Evolutionary conservation across 2,329 filamentous ascomycete genomes (phyloP).

Genomic region (Phaeosphaeriaceae sp.): DNA sequence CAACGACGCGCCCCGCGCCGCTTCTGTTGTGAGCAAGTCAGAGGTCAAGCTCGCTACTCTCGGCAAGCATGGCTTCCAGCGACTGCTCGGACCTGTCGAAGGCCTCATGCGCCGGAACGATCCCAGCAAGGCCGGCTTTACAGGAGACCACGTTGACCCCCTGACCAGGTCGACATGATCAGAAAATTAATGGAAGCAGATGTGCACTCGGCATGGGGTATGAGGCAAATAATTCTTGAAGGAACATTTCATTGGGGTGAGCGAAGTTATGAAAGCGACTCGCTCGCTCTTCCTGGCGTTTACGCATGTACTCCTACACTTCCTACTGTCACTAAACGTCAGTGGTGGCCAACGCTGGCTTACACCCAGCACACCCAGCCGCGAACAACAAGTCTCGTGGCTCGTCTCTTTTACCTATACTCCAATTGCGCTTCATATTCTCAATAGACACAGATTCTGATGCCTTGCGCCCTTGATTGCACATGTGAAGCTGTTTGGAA

Average conservation of each 20-base stretch:
- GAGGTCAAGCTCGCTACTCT: constrained; percentile 93
- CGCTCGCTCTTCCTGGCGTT: constrained; percentile 21
- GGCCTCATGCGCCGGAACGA: constrained; percentile 88
- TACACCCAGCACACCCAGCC: constrained; percentile 13
- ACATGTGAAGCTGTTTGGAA: background rate
- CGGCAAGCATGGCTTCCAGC: constrained; percentile 93
- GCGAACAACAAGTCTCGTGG: constrained; percentile 24
- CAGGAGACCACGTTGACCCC: constrained; percentile 67
- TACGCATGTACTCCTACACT: constrained; percentile 47
- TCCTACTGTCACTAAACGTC: constrained; percentile 50
- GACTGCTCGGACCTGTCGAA: constrained; percentile 89
- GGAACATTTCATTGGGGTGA: background rate
- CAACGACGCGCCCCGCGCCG: constrained; percentile 91
- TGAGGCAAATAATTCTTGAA: background rate
- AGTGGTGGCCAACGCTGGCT: constrained; percentile 21
- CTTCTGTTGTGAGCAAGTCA: constrained; percentile 82
- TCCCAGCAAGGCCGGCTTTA: constrained; percentile 53
- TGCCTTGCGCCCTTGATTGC: background rate
- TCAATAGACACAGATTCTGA: constrained; percentile 10
- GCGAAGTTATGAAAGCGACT: background rate
- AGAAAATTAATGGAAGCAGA: background rate
- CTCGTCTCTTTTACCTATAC: constrained; percentile 39
- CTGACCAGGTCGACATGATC: constrained; percentile 49
- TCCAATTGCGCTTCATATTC: constrained; percentile 39
- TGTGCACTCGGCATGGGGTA: background rate